These are phyloP conservation scores for Alternaria longipes DNA, from an alignment of 2,329 filamentous ascomycete species.

Conservation along the genomic window DNA sequence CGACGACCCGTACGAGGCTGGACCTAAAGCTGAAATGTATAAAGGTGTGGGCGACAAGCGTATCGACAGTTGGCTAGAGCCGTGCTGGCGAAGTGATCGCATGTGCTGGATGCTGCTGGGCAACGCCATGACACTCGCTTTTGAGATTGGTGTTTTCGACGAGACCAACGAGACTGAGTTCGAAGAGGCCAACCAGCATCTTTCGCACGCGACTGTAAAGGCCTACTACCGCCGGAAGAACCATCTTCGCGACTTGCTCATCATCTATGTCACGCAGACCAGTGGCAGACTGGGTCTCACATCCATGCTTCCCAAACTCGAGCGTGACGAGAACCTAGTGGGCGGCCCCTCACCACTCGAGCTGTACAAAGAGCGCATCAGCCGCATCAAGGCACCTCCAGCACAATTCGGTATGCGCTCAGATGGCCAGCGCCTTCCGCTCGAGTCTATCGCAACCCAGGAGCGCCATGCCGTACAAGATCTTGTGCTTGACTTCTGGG, in stretches of 20 bases:
- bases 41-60: constrained; percentile 79
- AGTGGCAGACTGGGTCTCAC: constrained; percentile 91
- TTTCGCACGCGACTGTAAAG: constrained; percentile 69
- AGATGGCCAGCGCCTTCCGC: constrained; percentile 48
- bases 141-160: constrained; percentile 95
- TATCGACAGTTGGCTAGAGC: constrained; percentile 96
- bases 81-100: constrained; percentile 87
- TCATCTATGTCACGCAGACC: constrained; percentile 94
- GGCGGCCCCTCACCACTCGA: constrained; percentile 44
- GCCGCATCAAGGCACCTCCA: constrained; percentile 47
- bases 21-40: constrained; percentile 47
- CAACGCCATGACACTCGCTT: constrained; percentile 86
- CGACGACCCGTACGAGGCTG: constrained; percentile 69
- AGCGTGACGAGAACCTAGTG: constrained; percentile 39
- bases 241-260: constrained; percentile 83
- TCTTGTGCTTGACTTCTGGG: constrained; percentile 82
- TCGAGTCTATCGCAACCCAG: constrained; percentile 49
- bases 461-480: constrained; percentile 58
- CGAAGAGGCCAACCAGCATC: constrained; percentile 50
- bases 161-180: constrained; percentile 77
- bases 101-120: constrained; percentile 99
- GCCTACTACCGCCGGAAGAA: constrained; percentile 78
- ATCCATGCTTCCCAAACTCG: constrained; percentile 79
- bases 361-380: constrained; percentile 48
- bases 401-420: constrained; percentile 46